Evolutionary conservation across 371 early-diverging fungal genomes (phyloP).

Genomic region (Conidiobolus incongruus): DNA sequence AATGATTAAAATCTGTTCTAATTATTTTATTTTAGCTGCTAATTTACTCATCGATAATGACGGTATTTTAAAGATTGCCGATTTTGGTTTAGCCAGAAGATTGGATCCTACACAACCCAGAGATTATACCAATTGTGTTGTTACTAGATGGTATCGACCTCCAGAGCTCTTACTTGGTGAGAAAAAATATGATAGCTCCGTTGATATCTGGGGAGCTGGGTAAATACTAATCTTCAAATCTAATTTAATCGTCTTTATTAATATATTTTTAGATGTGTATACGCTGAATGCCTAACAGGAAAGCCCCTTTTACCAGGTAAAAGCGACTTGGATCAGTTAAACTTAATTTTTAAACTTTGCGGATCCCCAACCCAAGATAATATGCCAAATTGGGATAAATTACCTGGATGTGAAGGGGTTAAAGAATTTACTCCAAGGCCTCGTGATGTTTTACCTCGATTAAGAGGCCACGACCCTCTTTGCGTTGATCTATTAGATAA

Average conservation of each 20-base stretch:
- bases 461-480: constrained; percentile 16
- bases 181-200: constrained; percentile 56
- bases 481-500: constrained; percentile 53
- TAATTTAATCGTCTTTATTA: too few relatives aligned
- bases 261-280: constrained; percentile 28
- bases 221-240: too few relatives aligned
- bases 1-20: too few relatives aligned
- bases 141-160: constrained; percentile 96
- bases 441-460: not conserved
- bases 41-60: constrained; percentile 73
- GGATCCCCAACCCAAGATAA: constrained; percentile 23
- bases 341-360: constrained; percentile 40
- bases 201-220: constrained; percentile 98
- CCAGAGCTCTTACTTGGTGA: constrained; percentile 89
- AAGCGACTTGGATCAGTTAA: constrained; percentile 61
- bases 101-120: constrained; percentile 25
- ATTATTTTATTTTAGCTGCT: constrained; percentile 31
- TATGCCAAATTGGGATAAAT: constrained; percentile 40
- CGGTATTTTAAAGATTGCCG: constrained; percentile 67
- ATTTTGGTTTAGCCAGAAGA: constrained; percentile 90
- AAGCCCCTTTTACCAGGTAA: constrained; percentile 58
- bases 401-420: constrained; percentile 31
- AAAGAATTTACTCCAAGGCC: not conserved
- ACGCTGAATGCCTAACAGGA: constrained; percentile 60
- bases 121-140: constrained; percentile 72